Conservation (phyloP, 257 asterid genomes). For the Cinchona pubescens region DNA sequence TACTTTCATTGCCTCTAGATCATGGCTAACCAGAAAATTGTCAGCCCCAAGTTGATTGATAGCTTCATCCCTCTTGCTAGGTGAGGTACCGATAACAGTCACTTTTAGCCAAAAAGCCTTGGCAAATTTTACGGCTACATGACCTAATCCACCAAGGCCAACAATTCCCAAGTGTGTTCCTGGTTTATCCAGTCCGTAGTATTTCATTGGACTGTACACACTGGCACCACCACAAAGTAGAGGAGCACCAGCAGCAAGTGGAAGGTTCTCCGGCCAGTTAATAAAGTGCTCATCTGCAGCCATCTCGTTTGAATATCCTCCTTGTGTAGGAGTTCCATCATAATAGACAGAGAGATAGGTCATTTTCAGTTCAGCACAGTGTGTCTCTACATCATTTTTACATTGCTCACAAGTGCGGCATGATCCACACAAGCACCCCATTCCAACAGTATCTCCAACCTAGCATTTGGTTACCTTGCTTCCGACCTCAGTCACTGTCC, state of each 20-base stretch:
- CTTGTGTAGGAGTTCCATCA: constrained; percentile 6
- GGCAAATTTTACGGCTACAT: constrained; percentile 20
- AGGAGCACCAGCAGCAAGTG: constrained; percentile 14
- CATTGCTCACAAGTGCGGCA: constrained; percentile 40
- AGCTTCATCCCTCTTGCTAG: constrained; percentile 14
- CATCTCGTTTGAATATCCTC: constrained; percentile 20
- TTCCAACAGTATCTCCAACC: constrained; percentile 45
- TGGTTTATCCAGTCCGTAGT: constrained; percentile 10
- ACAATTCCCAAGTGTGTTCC: constrained; percentile 19
- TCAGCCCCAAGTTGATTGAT: constrained; percentile 22
- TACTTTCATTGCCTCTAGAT: constrained; percentile 19
- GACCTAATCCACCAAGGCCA: constrained; percentile 27
- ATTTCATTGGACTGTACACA: constrained; percentile 12
- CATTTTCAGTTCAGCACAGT: constrained; percentile 6
- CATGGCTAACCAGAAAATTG: constrained; percentile 14
- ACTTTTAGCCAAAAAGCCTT: constrained; percentile 25
- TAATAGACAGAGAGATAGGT: neutral
- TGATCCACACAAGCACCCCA: constrained; percentile 38
- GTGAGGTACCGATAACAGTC: constrained; percentile 21
- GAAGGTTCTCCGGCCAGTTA: constrained; percentile 8
- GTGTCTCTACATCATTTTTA: constrained; percentile 21
- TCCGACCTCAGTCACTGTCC: constrained; percentile 43
- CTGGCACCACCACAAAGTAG: constrained; percentile 20
- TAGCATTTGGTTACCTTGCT: constrained; percentile 31
- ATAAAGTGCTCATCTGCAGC: constrained; percentile 20